Percentiles rank a stretch among this genome's conserved stretches.
These are phyloP conservation scores for Eucalyptus brandiana DNA, from an alignment of 345 rosid genomes.

Conservation along the genomic window DNA sequence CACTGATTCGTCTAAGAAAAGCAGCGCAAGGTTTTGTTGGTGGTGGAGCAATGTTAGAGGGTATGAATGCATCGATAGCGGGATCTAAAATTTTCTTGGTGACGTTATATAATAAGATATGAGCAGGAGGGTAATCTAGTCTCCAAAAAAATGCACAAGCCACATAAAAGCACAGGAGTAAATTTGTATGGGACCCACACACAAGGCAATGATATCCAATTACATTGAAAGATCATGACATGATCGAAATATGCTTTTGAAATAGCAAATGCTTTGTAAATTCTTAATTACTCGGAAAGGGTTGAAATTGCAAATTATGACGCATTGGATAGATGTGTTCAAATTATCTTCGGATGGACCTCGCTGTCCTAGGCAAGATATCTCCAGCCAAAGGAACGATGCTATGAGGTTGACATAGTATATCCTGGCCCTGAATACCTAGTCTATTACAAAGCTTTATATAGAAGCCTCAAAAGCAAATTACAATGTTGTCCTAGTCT, in stretches of 20 bases:
- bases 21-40: not conserved
- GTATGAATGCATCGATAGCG: fast-evolving
- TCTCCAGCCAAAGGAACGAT: not conserved
- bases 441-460: not conserved
- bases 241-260: not conserved
- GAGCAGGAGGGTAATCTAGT: too few relatives aligned
- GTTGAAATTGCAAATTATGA: not conserved
- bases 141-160: not conserved
- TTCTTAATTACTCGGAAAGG: not conserved
- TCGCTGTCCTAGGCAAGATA: not conserved
- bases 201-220: not conserved
- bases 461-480: not conserved
- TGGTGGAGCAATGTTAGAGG: not conserved
- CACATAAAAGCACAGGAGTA: fast-evolving
- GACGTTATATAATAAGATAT: not conserved
- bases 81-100: not conserved
- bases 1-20: not conserved
- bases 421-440: not conserved
- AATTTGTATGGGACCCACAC: not conserved
- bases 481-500: not conserved
- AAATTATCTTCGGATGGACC: not conserved
- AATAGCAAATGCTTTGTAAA: not conserved
- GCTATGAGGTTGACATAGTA: not conserved
- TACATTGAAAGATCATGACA: not conserved
- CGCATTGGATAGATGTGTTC: fast-evolving